These are phyloP conservation scores for Kodamaea arcana DNA, from an alignment of 1,139 yeast genomes.

Conservation along the genomic window DNA sequence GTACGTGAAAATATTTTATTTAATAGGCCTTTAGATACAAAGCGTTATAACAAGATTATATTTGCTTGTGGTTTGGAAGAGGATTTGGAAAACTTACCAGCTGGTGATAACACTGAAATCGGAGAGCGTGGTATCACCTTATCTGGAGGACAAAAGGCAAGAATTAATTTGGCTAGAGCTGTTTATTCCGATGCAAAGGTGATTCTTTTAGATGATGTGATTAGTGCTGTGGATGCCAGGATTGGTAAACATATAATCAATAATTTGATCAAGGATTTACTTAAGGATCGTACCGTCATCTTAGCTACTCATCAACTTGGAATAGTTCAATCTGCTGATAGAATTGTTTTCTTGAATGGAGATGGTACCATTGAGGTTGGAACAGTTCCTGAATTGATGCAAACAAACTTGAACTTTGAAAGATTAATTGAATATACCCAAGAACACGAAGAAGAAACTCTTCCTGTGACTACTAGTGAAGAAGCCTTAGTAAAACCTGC, in stretches of 20 bases:
- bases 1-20: slow-evolving; percentile 39
- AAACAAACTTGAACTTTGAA: slow-evolving; percentile 22
- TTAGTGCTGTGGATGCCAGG: slow-evolving; percentile 39
- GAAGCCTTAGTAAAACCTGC: neutral
- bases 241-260: slow-evolving; percentile 38
- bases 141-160: slow-evolving; percentile 43
- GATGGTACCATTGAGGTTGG: slow-evolving; percentile 35
- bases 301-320: slow-evolving; percentile 40
- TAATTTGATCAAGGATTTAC: slow-evolving; percentile 29
- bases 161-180: slow-evolving; percentile 43
- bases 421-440: slow-evolving; percentile 25
- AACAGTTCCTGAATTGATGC: slow-evolving; percentile 23
- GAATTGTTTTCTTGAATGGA: slow-evolving; percentile 29
- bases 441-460: slow-evolving; percentile 11
- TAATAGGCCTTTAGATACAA: slow-evolving; percentile 30
- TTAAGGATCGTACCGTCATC: slow-evolving; percentile 27
- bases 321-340: slow-evolving; percentile 30
- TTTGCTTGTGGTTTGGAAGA: slow-evolving; percentile 40
- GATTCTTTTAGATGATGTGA: slow-evolving; percentile 38
- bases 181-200: slow-evolving; percentile 32
- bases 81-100: slow-evolving; percentile 31
- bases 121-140: slow-evolving; percentile 43
- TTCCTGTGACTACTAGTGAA: neutral
- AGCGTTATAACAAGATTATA: slow-evolving; percentile 25
- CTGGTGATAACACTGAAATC: slow-evolving; percentile 37